These are phyloP conservation scores for Calocybe indica DNA, from an alignment of 768 basidiomycete genomes.

Conservation along the genomic window DNA sequence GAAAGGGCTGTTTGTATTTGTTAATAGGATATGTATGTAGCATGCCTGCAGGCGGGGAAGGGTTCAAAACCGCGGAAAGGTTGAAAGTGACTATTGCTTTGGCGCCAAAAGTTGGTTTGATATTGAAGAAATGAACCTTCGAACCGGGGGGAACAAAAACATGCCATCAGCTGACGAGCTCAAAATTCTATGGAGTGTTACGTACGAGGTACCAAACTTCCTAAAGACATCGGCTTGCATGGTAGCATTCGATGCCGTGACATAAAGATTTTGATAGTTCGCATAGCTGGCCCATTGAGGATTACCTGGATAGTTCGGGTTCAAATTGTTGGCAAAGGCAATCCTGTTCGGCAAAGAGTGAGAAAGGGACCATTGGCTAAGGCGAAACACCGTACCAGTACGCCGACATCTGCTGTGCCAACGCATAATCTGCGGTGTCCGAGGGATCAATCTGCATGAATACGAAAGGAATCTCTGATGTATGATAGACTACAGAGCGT, in stretches of 20 bases:
- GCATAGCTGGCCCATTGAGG: conserved; percentile 10
- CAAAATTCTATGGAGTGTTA: not conserved
- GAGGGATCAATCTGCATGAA: conserved; percentile 13
- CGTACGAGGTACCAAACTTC: conserved; percentile 8
- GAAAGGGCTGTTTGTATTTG: no score
- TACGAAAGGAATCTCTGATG: conserved; percentile 13
- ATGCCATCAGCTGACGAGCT: not conserved
- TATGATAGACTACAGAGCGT: conserved; percentile 9
- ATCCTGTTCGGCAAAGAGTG: conserved; percentile 5
- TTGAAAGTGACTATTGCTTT: conserved; percentile 2
- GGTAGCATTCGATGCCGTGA: conserved; percentile 3
- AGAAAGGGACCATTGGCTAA: not conserved
- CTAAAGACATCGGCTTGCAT: conserved; percentile 13
- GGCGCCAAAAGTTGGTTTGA: conserved; percentile 11
- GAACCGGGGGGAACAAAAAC: not conserved
- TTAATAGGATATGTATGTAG: no score
- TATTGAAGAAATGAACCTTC: conserved; percentile 13
- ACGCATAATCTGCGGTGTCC: conserved; percentile 6
- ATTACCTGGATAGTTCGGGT: conserved; percentile 5
- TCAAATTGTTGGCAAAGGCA: conserved; percentile 10
- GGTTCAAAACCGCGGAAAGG: not conserved
- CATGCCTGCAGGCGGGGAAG: not conserved
- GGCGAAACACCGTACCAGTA: conserved; percentile 8
- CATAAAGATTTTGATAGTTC: conserved; percentile 3
- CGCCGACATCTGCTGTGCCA: conserved; percentile 10